Evolutionary conservation across 108 stramenopile genomes (phyloP).

Genomic region (Cyclostephanos tholiformis): DNA sequence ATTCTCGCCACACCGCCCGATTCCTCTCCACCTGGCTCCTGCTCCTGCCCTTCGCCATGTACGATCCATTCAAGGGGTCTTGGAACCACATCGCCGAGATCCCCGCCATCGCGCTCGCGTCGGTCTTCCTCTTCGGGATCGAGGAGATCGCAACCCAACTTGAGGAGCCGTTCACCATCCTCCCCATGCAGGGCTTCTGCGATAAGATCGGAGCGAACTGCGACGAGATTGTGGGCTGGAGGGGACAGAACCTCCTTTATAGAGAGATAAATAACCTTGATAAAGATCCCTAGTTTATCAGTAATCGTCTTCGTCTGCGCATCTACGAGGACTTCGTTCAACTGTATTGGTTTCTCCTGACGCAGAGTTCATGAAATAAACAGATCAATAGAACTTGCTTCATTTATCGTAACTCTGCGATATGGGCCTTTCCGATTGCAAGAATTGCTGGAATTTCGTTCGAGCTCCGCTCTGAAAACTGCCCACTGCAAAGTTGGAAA

Average conservation of each 20-base stretch:
- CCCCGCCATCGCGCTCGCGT: constrained; percentile 64
- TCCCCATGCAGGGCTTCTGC: constrained; percentile 84
- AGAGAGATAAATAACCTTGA: neutral
- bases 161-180: constrained; percentile 88
- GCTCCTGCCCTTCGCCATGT: constrained; percentile 74
- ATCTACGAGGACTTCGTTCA: too few species aligned
- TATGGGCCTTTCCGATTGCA: constrained; percentile 5
- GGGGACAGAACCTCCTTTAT: constrained; percentile 30
- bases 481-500: constrained; percentile 65
- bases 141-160: constrained; percentile 84
- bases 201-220: constrained; percentile 62
- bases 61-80: constrained; percentile 65
- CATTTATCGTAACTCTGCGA: neutral
- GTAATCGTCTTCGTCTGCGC: too few species aligned
- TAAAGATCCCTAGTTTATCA: too few species aligned
- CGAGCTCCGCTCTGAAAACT: constrained; percentile 70
- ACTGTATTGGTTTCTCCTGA: too few species aligned
- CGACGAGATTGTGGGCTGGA: constrained; percentile 47
- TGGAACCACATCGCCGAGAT: constrained; percentile 85
- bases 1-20: constrained; percentile 74
- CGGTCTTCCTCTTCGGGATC: constrained; percentile 79
- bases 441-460: constrained; percentile 55
- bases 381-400: neutral
- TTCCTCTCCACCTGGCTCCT: constrained; percentile 81
- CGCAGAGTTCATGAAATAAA: too few species aligned